Conservation (phyloP, 306 rosid species). For the Quercus engelmannii region DNA sequence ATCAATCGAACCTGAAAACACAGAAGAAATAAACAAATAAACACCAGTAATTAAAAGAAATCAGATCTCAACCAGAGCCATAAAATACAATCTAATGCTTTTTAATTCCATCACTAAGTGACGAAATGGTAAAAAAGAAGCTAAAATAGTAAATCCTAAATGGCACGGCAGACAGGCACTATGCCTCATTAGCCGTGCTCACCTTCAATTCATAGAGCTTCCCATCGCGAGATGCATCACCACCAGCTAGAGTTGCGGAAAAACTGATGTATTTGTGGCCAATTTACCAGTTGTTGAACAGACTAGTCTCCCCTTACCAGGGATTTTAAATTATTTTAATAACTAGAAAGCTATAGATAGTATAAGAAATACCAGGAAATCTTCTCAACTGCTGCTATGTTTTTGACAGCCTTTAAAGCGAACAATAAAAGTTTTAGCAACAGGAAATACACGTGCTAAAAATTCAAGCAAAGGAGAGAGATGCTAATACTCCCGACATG, state of each 20-base stretch:
- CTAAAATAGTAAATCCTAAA: constrained; percentile 59
- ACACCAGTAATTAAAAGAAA: constrained; percentile 22
- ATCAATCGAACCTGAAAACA: constrained; percentile 77
- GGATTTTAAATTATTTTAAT: constrained; percentile 50
- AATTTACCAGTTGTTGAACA: constrained; percentile 75
- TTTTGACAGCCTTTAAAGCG: constrained; percentile 62
- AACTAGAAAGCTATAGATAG: constrained; percentile 46
- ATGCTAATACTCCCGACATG: constrained; percentile 70
- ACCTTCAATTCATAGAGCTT: constrained; percentile 92
- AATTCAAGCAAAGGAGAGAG: constrained; percentile 59
- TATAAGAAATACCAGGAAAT: constrained; percentile 67
- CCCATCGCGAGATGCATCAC: constrained; percentile 93
- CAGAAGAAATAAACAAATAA: constrained; percentile 18
- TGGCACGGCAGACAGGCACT: constrained; percentile 99
- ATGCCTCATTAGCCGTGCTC: constrained; percentile 99
- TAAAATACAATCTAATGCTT: not conserved
- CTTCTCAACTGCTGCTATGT: constrained; percentile 64
- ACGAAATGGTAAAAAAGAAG: constrained; percentile 11
- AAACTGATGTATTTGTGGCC: constrained; percentile 84
- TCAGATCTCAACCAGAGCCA: constrained; percentile 18
- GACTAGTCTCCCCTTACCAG: constrained; percentile 97
- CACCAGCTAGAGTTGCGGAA: constrained; percentile 95
- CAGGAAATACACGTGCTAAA: constrained; percentile 51
- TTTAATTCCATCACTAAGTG: constrained; percentile 14
- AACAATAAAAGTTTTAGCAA: constrained; percentile 67